Evolutionary conservation across 345 rosid genomes (phyloP).

Genomic region (Theobroma cacao): DNA sequence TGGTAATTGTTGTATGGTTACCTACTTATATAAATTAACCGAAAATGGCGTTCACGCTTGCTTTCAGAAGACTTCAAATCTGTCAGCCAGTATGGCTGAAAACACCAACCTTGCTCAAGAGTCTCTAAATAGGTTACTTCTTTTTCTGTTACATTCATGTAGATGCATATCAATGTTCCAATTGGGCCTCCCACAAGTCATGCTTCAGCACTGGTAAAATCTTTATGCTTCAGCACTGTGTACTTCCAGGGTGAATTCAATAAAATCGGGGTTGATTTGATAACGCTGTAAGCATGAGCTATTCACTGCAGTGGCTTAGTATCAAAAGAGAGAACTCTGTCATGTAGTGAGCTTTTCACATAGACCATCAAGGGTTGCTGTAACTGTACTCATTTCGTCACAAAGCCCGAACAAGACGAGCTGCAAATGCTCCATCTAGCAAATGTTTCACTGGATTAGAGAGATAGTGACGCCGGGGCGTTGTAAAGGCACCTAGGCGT

Average conservation of each 20-base stretch:
- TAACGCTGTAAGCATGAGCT: background rate
- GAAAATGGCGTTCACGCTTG: no score
- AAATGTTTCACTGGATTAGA: constrained; percentile 75
- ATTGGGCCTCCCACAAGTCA: background rate
- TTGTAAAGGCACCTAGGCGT: no score
- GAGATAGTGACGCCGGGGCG: no score
- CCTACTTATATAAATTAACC: no score
- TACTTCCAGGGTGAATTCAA: background rate
- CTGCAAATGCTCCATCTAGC: constrained; percentile 93
- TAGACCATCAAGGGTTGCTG: background rate
- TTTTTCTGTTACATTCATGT: no score
- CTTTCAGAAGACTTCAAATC: no score
- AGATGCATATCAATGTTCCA: no score
- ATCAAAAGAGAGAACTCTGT: background rate
- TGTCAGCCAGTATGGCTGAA: no score
- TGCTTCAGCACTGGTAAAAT: background rate
- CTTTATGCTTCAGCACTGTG: background rate
- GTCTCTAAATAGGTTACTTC: no score
- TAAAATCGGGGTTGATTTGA: background rate
- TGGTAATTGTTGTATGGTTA: no score
- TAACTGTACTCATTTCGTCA: constrained; percentile 32
- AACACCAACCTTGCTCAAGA: no score
- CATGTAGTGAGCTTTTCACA: background rate
- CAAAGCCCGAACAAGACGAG: constrained; percentile 55
- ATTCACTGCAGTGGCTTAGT: background rate